phyloP scores from a whole-genome alignment of 352 stramenopile genomes.

The Phytophthora quininea region DNA sequence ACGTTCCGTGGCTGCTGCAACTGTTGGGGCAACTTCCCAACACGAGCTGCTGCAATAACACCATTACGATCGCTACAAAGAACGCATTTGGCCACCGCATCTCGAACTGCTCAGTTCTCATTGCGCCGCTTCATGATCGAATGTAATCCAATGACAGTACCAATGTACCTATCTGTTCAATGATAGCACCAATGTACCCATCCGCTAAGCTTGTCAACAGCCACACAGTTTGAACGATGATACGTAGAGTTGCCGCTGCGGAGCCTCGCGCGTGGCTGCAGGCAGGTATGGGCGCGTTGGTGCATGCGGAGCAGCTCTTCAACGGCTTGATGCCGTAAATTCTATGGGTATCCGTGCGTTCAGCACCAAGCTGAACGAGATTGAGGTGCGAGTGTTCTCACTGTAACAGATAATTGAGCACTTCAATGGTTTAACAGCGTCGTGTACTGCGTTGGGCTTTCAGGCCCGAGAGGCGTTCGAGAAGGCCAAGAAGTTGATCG shows the following conservation, averaged over 20 bases:
- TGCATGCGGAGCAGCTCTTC: slow-evolving; percentile 4
- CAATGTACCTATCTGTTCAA: too few species aligned
- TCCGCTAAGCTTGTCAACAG: slow-evolving; percentile 15
- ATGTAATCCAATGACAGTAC: background rate
- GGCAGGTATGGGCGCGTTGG: slow-evolving; percentile 1
- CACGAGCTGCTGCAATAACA: slow-evolving; percentile 10
- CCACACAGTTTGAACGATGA: slow-evolving; percentile 30
- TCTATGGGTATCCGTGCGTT: slow-evolving; percentile 15
- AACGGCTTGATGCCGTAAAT: background rate
- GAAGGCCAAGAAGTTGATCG: slow-evolving; percentile 65
- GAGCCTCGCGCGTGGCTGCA: slow-evolving; percentile 8
- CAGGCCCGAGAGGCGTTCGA: slow-evolving; percentile 57
- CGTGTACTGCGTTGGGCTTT: slow-evolving; percentile 2
- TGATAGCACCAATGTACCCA: too few species aligned
- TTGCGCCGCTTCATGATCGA: slow-evolving; percentile 23
- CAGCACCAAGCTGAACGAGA: slow-evolving; percentile 28
- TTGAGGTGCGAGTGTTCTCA: slow-evolving; percentile 35
- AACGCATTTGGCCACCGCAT: background rate
- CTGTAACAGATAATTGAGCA: background rate
- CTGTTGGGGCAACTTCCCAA: slow-evolving; percentile 62
- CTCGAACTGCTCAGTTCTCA: background rate
- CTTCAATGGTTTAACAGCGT: background rate
- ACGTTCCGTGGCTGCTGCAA: slow-evolving; percentile 69
- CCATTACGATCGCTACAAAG: slow-evolving; percentile 12
- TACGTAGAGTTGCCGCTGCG: slow-evolving; percentile 25